phyloP scores from a whole-genome alignment of 345 rosid species.

The Populus davidiana region DNA sequence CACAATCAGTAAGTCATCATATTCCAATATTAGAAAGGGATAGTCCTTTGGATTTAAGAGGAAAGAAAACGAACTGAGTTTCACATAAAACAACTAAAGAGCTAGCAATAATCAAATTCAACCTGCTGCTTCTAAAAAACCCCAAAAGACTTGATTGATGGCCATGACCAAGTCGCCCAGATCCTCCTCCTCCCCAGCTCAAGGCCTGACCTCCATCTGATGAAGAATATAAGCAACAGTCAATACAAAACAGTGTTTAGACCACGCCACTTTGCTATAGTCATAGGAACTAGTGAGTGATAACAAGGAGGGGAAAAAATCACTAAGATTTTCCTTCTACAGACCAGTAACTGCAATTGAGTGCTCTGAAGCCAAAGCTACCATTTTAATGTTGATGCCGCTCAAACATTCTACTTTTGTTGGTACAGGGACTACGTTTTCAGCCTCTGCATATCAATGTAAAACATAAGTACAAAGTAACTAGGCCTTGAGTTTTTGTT shows the following conservation, averaged over 20 bases:
- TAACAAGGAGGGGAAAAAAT: not conserved
- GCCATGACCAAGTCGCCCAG: slow-evolving; percentile 92
- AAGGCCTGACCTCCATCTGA: slow-evolving; percentile 73
- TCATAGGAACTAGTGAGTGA: not conserved
- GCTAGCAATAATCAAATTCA: slow-evolving; percentile 13
- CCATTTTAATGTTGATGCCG: slow-evolving; percentile 58
- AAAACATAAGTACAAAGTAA: not conserved
- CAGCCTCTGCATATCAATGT: slow-evolving; percentile 51
- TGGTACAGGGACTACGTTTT: slow-evolving; percentile 49
- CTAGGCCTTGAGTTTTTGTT: not conserved
- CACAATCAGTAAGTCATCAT: not conserved
- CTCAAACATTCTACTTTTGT: slow-evolving; percentile 71
- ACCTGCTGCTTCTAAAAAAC: slow-evolving; percentile 69
- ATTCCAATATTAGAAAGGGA: slow-evolving; percentile 3
- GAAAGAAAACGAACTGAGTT: not conserved
- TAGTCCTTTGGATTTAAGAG: not conserved
- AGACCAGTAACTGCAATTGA: slow-evolving; percentile 85
- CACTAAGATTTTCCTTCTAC: slow-evolving; percentile 22
- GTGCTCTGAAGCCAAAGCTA: slow-evolving; percentile 88
- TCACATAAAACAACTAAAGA: slow-evolving; percentile 3
- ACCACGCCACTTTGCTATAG: not conserved
- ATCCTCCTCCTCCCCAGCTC: slow-evolving; percentile 91
- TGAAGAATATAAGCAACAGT: slow-evolving; percentile 15
- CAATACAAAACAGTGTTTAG: slow-evolving; percentile 1
- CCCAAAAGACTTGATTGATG: slow-evolving; percentile 66